Evolutionary conservation across 2,329 filamentous ascomycete species (phyloP).

Genomic region (Phialophora macrospora): DNA sequence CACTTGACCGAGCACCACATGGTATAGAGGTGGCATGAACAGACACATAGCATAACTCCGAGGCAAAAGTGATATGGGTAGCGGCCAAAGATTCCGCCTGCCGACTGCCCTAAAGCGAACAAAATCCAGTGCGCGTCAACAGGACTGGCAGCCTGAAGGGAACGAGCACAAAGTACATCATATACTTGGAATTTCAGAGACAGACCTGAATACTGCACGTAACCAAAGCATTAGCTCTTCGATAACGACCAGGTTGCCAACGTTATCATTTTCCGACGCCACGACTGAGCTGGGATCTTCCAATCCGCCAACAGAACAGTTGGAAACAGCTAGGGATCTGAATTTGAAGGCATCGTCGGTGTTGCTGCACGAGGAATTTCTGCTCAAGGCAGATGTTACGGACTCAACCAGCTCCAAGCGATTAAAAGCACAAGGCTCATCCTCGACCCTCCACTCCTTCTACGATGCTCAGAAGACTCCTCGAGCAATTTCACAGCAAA

Average conservation of each 20-base stretch:
- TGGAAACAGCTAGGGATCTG: constrained; percentile 15
- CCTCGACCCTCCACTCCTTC: constrained; percentile 54
- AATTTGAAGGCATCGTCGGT: constrained; percentile 35
- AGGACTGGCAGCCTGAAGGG: constrained; percentile 24
- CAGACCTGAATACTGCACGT: constrained; percentile 31
- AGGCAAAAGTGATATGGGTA: constrained; percentile 23
- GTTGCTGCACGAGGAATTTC: constrained; percentile 33
- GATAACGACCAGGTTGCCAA: constrained; percentile 29
- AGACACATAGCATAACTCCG: constrained; percentile 2
- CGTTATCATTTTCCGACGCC: constrained; percentile 37
- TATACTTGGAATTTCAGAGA: constrained; percentile 37
- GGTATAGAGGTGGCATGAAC: constrained; percentile 8
- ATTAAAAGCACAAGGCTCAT: constrained; percentile 42
- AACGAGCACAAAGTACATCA: constrained; percentile 36
- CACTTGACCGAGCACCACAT: not conserved
- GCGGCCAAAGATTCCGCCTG: constrained; percentile 31
- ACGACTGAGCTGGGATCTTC: constrained; percentile 38
- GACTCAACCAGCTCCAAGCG: constrained; percentile 13
- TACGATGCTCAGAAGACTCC: constrained; percentile 53
- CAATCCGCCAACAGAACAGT: constrained; percentile 21
- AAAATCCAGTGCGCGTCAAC: constrained; percentile 25
- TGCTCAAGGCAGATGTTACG: constrained; percentile 17
- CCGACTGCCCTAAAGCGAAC: constrained; percentile 26
- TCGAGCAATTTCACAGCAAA: constrained; percentile 50
- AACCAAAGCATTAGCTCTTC: constrained; percentile 39